phyloP scores from a whole-genome alignment of 2,329 filamentous ascomycete species.

The Colletotrichum zoysiae region DNA sequence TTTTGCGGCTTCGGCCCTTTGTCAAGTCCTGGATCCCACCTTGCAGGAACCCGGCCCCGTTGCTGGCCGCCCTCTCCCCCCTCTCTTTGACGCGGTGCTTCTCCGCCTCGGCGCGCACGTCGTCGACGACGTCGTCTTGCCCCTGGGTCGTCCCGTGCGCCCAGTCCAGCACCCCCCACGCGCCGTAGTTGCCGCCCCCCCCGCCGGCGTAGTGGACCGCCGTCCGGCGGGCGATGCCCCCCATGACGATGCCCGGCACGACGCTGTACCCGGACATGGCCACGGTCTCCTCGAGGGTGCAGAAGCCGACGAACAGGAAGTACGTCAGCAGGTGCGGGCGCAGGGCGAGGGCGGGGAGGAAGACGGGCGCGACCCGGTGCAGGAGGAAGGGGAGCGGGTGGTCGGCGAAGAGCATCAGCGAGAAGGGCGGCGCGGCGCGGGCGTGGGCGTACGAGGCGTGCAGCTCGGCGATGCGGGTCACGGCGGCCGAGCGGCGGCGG shows the following conservation, averaged over 20 bases:
- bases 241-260: conserved; percentile 65
- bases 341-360: conserved; percentile 73
- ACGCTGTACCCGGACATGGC: conserved; percentile 76
- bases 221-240: conserved; percentile 60
- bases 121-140: conserved; percentile 61
- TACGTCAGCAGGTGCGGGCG: conserved; percentile 81
- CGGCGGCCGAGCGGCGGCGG: conserved; percentile 30
- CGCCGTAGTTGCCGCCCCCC: conserved; percentile 71
- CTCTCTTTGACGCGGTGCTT: conserved; percentile 65
- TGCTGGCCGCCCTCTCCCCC: conserved; percentile 50
- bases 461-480: conserved; percentile 53
- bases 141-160: conserved; percentile 67
- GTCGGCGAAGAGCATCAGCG: conserved; percentile 74
- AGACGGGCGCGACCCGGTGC: conserved; percentile 73
- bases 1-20: conserved; percentile 43
- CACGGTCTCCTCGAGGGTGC: conserved; percentile 75
- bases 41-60: conserved; percentile 51
- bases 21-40: conserved; percentile 45
- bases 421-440: conserved; percentile 68
- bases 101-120: conserved; percentile 67
- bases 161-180: conserved; percentile 74
- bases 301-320: conserved; percentile 72
- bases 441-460: conserved; percentile 65
- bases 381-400: conserved; percentile 75
- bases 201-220: conserved; percentile 67